phyloP scores from a whole-genome alignment of 495 filamentous ascomycete genomes.

The Penicillium tannophilum region DNA sequence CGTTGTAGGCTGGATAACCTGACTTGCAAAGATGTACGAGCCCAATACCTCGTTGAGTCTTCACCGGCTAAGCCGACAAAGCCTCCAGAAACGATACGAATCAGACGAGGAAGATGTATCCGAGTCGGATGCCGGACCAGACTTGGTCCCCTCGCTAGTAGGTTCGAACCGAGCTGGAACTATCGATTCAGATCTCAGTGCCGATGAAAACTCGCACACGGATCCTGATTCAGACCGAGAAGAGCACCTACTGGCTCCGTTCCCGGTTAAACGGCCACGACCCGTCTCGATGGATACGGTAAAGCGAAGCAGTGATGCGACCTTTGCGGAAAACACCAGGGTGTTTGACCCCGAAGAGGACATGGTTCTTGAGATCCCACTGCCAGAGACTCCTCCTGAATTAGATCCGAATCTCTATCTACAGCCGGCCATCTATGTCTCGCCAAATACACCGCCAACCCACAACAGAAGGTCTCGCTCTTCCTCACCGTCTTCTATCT shows the following conservation, averaged over 20 bases:
- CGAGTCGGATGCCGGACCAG: constrained; percentile 40
- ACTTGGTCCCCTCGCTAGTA: constrained; percentile 38
- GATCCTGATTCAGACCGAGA: constrained; percentile 33
- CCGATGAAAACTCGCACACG: constrained; percentile 31
- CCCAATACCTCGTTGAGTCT: constrained; percentile 31
- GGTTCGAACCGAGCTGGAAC: constrained; percentile 29
- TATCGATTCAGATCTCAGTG: constrained; percentile 37
- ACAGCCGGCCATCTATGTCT: constrained; percentile 37
- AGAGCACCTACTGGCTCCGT: constrained; percentile 27
- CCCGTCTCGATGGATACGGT: constrained; percentile 46
- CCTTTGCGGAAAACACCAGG: constrained; percentile 37
- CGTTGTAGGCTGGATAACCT: not conserved
- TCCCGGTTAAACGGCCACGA: constrained; percentile 30
- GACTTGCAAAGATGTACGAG: constrained; percentile 34
- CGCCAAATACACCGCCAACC: constrained; percentile 26
- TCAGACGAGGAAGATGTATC: constrained; percentile 50
- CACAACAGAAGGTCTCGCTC: constrained; percentile 27
- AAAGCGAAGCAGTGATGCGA: constrained; percentile 42
- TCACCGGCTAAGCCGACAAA: constrained; percentile 40
- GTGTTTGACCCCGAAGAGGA: constrained; percentile 43
- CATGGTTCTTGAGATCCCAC: constrained; percentile 43
- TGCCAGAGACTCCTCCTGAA: constrained; percentile 32
- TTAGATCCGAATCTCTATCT: constrained; percentile 39
- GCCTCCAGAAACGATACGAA: constrained; percentile 43
- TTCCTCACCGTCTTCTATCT: constrained; percentile 34